These are phyloP conservation scores for Trichoderma sp. DNA, from an alignment of 2,329 filamentous ascomycete genomes.

Conservation along the genomic window DNA sequence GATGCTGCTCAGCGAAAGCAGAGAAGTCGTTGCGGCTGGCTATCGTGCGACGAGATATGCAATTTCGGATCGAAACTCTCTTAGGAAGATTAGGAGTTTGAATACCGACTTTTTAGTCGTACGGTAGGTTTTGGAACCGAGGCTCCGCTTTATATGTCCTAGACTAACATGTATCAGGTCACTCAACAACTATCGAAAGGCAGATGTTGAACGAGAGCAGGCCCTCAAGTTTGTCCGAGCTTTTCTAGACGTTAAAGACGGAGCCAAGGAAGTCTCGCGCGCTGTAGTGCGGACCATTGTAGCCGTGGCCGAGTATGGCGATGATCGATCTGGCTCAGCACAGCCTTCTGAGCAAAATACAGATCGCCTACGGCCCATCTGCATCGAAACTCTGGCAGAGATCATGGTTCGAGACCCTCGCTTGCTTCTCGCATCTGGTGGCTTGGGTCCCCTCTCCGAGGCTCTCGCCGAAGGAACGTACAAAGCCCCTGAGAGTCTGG, in stretches of 20 bases:
- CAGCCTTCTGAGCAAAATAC: constrained; percentile 68
- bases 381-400: constrained; percentile 89
- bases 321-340: constrained; percentile 85
- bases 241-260: constrained; percentile 94
- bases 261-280: constrained; percentile 82
- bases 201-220: constrained; percentile 96
- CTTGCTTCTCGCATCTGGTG: constrained; percentile 80
- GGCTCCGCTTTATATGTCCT: background rate
- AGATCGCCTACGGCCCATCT: constrained; percentile 86
- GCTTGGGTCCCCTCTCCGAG: constrained; percentile 85
- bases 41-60: constrained; percentile 94
- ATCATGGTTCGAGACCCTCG: constrained; percentile 85
- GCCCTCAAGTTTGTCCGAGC: constrained; percentile 94
- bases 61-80: constrained; percentile 86
- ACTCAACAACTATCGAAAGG: constrained; percentile 91
- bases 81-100: constrained; percentile 82
- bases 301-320: constrained; percentile 84
- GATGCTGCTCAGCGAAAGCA: constrained; percentile 93
- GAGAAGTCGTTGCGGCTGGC: constrained; percentile 92
- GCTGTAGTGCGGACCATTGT: constrained; percentile 88
- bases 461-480: constrained; percentile 89
- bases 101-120: constrained; percentile 94
- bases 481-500: constrained; percentile 87
- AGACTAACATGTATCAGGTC: constrained; percentile 54
- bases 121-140: constrained; percentile 37